Evolutionary conservation across 768 basidiomycete species (phyloP).

Genomic region (Exsudoporus frostii): DNA sequence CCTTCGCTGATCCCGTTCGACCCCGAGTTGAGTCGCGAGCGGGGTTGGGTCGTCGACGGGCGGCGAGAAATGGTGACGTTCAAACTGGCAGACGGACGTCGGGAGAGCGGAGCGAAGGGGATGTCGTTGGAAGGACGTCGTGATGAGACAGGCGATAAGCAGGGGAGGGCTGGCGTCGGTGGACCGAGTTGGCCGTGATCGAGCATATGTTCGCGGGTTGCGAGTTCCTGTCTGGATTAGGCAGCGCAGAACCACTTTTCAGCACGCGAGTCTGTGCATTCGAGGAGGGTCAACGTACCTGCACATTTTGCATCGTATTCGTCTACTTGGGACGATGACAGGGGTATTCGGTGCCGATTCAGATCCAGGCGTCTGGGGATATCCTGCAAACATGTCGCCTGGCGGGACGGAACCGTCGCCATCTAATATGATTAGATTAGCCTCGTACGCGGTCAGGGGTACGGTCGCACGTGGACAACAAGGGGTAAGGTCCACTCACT

Average conservation of each 20-base stretch:
- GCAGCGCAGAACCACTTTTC: neutral
- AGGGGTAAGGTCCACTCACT: slow-evolving; percentile 47
- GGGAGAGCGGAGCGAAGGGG: slow-evolving; percentile 13
- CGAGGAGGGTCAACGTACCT: slow-evolving; percentile 42
- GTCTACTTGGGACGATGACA: slow-evolving; percentile 46
- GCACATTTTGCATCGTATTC: slow-evolving; percentile 92
- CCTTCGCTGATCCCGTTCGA: slow-evolving; percentile 19
- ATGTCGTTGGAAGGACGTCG: slow-evolving; percentile 38
- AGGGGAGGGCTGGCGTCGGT: slow-evolving; percentile 50
- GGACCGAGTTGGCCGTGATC: slow-evolving; percentile 81
- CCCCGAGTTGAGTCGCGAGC: slow-evolving; percentile 21
- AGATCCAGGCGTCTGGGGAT: slow-evolving; percentile 56
- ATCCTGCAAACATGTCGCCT: slow-evolving; percentile 74
- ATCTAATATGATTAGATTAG: slow-evolving; percentile 42
- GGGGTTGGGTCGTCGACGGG: slow-evolving; percentile 23
- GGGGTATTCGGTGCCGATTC: slow-evolving; percentile 63
- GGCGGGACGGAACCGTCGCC: slow-evolving; percentile 66
- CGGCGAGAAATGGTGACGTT: slow-evolving; percentile 32
- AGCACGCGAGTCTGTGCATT: neutral
- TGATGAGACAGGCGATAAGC: slow-evolving; percentile 46
- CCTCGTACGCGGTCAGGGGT: neutral
- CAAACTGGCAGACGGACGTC: slow-evolving; percentile 21
- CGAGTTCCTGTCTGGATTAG: slow-evolving; percentile 63
- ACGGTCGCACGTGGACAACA: neutral
- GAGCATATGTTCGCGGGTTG: slow-evolving; percentile 90